Evolutionary conservation across 345 rosid genomes (phyloP), one percentile per base, ranked within the genome.

Genomic region (Euphorbia tirucalli): DNA sequence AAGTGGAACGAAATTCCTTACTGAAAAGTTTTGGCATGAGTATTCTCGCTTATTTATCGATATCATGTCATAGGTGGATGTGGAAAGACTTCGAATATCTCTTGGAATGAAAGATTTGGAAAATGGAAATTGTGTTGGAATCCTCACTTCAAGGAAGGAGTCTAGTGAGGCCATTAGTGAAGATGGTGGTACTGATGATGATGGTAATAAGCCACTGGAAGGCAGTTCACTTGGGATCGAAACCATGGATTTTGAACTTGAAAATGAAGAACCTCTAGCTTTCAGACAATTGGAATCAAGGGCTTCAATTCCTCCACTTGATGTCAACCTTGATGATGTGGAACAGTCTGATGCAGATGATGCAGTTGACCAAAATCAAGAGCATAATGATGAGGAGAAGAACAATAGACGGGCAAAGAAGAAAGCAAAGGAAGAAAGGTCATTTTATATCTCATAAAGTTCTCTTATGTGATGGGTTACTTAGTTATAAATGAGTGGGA

Each of bases 361-460:
- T 61, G 21, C 25, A 19, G 70, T 68, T 56, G 46, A 52, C 66
- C 84, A 81, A 77, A 80, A 69, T 69, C 80, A 85, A 58, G 79
- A 32, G 65, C 84, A 73, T 8, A 55, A 32, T 61, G 73, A 54
- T 50, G 88, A 77, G 69, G 86, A 80, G 77, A 89, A 86, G 90
- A 83, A 64, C 72, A 84, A 71, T 63, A 83, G 83, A 80, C 70
- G 46, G 48, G 86, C 74, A 67, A 90, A 78, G 74, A 86, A 89
- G 77, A 89, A 87, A 79, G 87, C 79, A 49, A 95, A 85, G 84
- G 88, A 86, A 73, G 82, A 90, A 78, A 92, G 97, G 99, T 95
- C 27, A 18, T 59, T 60, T 66, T 21, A 18, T 27, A 25, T 32
- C 22, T 59, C 46, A 37, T 11, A 65, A 56, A 35, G 21, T 54